Base-by-base conservation (phyloP, 179 eudicot species). In the Silene noctiflora region DNA sequence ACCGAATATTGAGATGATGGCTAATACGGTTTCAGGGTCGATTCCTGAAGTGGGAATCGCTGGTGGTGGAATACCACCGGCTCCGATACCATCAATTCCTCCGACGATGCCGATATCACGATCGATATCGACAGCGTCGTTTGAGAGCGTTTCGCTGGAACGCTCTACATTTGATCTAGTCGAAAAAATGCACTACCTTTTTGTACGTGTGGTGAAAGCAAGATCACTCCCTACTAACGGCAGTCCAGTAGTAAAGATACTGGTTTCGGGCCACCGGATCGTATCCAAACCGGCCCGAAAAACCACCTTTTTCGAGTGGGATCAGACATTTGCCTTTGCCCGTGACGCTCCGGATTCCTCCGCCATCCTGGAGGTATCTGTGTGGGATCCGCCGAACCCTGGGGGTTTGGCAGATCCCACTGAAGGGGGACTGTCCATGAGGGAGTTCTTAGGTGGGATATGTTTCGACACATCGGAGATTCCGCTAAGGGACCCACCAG, bases 161-260 rank as follows among this genome's bases (percentile, higher is more conserved):
- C 89, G 83, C 64, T 81, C 97, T 4, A 62, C 95, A 2, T 95
- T 87, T 73, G 99, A 95, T 71, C 91, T 95, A 0, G 99, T 95
- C 8, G 96, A 95, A 74, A 95, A 95, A 75, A 95, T 95, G 99
- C 97, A 95, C 67, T 95, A 92, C 79, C 86, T 95, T n/a, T 95
- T 95, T 73, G 87, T 92, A 13, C 91, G 97, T 13, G 91, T 91
- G 0, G 90, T 93, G 0, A 93, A 84, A 77, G 99, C 95, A 22
- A 89, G 95, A 22, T 80, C 90, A 0, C 90, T 95, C 8, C 95
- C 95, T 62, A 88, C 97, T 2, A 72, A 79, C 11, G 90, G 90
- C 8, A 80, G 74, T 25, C 99, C 99, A 4, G 80, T 92, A 0
- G 95, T 89, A 67, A 88, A 91, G 81, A 87, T 95, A 0, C 84